These are phyloP conservation scores for Hypomontagnella monticulosa DNA, from an alignment of 495 filamentous ascomycete genomes.

Conservation along the genomic window DNA sequence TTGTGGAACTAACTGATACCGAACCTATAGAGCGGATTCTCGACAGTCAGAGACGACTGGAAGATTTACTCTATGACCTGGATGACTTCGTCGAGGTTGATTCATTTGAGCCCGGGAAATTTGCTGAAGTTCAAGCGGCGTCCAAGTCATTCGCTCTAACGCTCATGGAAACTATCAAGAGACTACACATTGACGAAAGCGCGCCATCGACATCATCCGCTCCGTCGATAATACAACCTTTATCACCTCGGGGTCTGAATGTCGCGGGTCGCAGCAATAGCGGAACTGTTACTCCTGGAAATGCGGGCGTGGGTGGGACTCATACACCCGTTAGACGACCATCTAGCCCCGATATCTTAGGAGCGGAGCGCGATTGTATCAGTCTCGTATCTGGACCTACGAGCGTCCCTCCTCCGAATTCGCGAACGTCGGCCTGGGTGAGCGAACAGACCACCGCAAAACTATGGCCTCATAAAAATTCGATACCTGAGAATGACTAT, in stretches of 20 bases:
- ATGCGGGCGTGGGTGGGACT: conserved; percentile 14
- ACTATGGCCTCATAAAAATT: conserved; percentile 31
- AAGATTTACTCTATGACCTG: conserved; percentile 53
- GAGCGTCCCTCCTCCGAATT: conserved; percentile 13
- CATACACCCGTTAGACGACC: conserved; percentile 27
- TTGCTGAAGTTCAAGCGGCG: conserved; percentile 46
- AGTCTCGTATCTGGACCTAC: conserved; percentile 28
- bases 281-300: conserved; percentile 18
- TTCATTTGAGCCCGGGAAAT: conserved; percentile 45
- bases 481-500: conserved; percentile 34
- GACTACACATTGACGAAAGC: conserved; percentile 41
- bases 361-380: conserved; percentile 36
- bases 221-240: conserved; percentile 25
- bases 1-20: conserved; percentile 10
- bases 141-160: conserved; percentile 52
- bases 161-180: conserved; percentile 48
- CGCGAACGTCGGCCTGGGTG: conserved; percentile 41
- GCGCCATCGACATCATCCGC: conserved; percentile 7
- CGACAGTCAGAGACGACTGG: conserved; percentile 45
- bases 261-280: conserved; percentile 11
- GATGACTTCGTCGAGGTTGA: conserved; percentile 50
- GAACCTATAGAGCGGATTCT: conserved; percentile 41
- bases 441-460: conserved; percentile 39
- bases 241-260: conserved; percentile 10
- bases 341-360: conserved; percentile 41